Percentiles rank a stretch among this genome's conserved stretches.
Conservation (phyloP, 2,329 filamentous ascomycete species). For the Xylaria hypoxylon region DNA sequence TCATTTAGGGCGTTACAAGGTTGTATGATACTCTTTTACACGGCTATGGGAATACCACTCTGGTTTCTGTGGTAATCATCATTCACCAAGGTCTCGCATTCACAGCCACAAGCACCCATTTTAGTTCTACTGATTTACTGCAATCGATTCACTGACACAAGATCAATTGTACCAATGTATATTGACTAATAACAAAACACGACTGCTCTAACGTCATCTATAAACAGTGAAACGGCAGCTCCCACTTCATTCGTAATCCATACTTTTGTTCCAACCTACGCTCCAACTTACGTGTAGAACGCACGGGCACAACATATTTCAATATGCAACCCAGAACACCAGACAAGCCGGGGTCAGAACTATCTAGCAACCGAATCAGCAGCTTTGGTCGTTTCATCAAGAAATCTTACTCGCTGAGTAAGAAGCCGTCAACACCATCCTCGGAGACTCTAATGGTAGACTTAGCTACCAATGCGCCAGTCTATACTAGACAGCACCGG, state of each 20-base stretch:
- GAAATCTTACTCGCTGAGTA: constrained; percentile 14
- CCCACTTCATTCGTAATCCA: neutral
- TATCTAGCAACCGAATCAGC: neutral
- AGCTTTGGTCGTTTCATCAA: constrained; percentile 28
- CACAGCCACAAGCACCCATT: neutral
- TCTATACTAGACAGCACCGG: constrained; percentile 7
- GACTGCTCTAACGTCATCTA: neutral
- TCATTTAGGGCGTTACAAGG: constrained; percentile 28
- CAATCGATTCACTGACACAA: neutral
- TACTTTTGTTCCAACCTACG: neutral
- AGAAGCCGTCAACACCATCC: neutral
- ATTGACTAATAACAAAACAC: neutral
- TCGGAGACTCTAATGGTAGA: neutral
- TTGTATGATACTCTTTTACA: constrained; percentile 13
- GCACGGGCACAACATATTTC: neutral
- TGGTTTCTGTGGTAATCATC: neutral
- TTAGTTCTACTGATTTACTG: neutral
- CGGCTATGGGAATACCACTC: constrained; percentile 4
- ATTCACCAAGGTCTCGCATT: constrained; percentile 11
- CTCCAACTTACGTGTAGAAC: neutral
- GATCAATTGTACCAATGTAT: constrained; percentile 1
- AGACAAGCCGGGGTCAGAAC: neutral
- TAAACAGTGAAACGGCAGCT: neutral
- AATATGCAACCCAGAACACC: constrained; percentile 21
- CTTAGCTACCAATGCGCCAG: neutral